Base-by-base conservation (phyloP, 2,329 filamentous ascomycete genomes). In the Thelonectria olida region DNA sequence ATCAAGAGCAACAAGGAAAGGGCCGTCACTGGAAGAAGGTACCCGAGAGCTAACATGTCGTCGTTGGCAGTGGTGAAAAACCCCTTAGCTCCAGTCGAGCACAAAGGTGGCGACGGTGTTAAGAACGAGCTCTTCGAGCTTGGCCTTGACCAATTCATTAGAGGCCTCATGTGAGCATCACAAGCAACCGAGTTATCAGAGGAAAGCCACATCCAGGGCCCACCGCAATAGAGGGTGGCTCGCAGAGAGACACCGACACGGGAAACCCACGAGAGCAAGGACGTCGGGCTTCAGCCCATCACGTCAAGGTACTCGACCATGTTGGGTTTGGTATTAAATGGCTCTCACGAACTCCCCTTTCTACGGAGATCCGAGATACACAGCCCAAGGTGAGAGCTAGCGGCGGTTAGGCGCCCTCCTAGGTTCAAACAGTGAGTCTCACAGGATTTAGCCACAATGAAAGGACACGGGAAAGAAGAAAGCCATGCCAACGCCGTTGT, bases 71-170 rank as follows among this genome's bases (percentile, higher is more conserved):
- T 91, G 41, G 88, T 91, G 68, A 91, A 91, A 78, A 91, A 91
- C 67, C 89, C 89, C 2, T 76, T 91, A 36, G 82, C 88, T 4
- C 88, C 89, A 2, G 86, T 90, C 49, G 89, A 91, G 75, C 89
- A 91, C 76, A 86, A 86, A 69, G 85, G 86, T 38, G 89, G 89
- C 57, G 85, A 85, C 23, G 89, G 89, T n/a, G 88, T 91, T 61
- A 86, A 84, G 69, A 91, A 91, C 71, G 89, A 91, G 76, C 79
- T 91, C 65, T 91, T 91, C 68, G 89, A 91, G 75, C 78, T 91
- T 64, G 89, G 88, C 0, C 76, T 96, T 58, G 92, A 96, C 68
- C 89, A 92, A 65, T 96, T 96, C 72, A 86, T 96, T 52, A 85
- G 89, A 64, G 85, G 88, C 0, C 77, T 90, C 62, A 83, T 88